Evolutionary conservation across 495 filamentous ascomycete species (phyloP), one percentile per base, ranked within the genome.

Genomic region (Evernia prunastri): DNA sequence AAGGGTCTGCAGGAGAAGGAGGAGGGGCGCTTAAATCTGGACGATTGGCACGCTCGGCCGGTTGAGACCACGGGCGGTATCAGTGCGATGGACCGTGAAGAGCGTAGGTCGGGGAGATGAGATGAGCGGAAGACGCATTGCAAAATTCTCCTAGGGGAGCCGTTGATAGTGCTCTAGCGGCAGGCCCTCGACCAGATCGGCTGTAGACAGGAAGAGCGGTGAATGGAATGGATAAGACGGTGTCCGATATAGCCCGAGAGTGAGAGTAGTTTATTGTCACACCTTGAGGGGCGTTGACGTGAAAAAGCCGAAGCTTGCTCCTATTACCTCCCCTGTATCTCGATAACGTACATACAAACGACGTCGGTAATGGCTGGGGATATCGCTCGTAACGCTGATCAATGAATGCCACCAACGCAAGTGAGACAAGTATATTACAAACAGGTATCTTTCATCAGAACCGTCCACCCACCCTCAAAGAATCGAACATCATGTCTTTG

Each of bases 401-500:
- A 54, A 54, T 35, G 27, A 54, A 54, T 35, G 27, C 29, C 29
- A 33, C 7, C 51, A 20, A 17, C 51, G 36, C 36, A 7, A 37
- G 7, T 12, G 36, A 37, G 7, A 54, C 29, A 33, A 33, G 17
- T 54, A 54, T 54, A 54, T 54, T 54, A 54, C 51, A 35, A 54
- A 54, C 11, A 20, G 12, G 27, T 54, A 54, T 54, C 51, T 1
- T 33, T 33, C 12, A 29, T 33, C 29, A 7, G n/a, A 54, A 33
- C 6, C 13, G 5, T 54, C 51, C 51, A 9, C 15, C 51, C 36
- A 6, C 36, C 36, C 27, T 3, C 43, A 1, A 54, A 35, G 17
- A 54, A 54, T 54, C 5, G n/a, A 51, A 27, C 29, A 20, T 7
- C 33, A 71, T 17, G 65, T 67, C 66, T 64, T 66, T 45, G 66